phyloP scores from a whole-genome alignment of 176 grass and related monocot genomes.

The Carex littledalei region DNA sequence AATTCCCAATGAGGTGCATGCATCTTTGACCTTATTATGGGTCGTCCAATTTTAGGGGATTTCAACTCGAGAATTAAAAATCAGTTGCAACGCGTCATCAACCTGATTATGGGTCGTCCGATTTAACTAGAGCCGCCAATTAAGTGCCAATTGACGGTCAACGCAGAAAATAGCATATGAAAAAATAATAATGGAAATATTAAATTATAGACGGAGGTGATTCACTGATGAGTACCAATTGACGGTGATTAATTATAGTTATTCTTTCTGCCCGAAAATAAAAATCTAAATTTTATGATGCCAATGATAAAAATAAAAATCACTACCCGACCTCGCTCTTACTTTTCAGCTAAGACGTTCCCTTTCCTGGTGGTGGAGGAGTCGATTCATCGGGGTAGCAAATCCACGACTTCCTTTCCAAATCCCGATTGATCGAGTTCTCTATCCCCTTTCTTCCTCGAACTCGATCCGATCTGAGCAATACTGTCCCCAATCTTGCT shows the following conservation, averaged over 20 bases:
- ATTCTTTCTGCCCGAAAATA: neutral
- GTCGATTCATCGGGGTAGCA: neutral
- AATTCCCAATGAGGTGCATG: no score
- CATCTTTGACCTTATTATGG: no score
- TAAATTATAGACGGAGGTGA: neutral
- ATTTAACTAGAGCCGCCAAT: neutral
- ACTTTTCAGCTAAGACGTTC: neutral
- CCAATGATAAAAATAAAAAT: neutral
- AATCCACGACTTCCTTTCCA: neutral
- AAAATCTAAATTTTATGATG: neutral
- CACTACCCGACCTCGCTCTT: neutral
- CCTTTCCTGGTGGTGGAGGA: neutral
- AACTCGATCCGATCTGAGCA: constrained; percentile 20
- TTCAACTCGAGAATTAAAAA: no score
- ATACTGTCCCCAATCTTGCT: neutral
- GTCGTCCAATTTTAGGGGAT: no score
- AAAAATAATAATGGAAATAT: neutral
- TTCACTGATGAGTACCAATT: neutral
- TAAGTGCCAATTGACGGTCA: neutral
- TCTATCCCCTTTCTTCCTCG: neutral
- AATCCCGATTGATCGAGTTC: constrained; percentile 34
- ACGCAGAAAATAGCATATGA: neutral
- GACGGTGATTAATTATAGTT: neutral
- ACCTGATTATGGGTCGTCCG: constrained; percentile 5
- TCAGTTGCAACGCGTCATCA: neutral